Evolutionary conservation across 176 grass and related monocot species (phyloP), one percentile per base, ranked within the genome.

Genomic region (Bolboschoenus planiculmis): DNA sequence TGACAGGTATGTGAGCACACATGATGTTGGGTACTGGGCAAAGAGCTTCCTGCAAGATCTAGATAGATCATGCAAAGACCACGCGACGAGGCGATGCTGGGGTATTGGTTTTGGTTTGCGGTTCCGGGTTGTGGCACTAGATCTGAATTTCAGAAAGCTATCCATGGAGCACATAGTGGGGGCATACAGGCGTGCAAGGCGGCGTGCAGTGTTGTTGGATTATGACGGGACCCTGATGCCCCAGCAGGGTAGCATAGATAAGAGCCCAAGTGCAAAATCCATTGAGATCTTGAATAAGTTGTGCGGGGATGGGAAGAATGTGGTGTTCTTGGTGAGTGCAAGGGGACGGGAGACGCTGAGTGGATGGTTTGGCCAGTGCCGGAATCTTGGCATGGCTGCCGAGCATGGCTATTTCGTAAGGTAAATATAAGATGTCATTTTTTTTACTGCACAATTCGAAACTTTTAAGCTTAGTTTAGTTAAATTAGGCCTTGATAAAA

Each of bases 181-280:
- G 33, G 92, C 92, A 0, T 98, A 98, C 56, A 87, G 81, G 78
- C 94, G 79, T 65, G 86, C 88, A 0, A 94, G 86, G 84, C 90
- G 51, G 7, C 86, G 95, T 1, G 92, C 89, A 0, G 89, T 98
- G 56, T 89, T 98, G 30, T 35, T 98, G 13, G 95, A 98, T 67
- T 95, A 98, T 16, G 95, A 98, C 14, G 95, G 95, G 18, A 98
- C 95, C 0, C 58, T 98, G 66, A 95, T 98, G 95, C 95, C 95
- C 10, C 95, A 94, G 65, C 91, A 16, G 18, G 83, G 62, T 55
- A 92, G 64, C 30, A 84, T 90, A 3, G 85, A 91, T 79, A 98
- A 98, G 84, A 91, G 87, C 53, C 95, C 95, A 0, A 91, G 61
- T 3, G 0, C 70, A 0, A 85, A 93, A 33, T 91, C 92, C 0